phyloP scores from a whole-genome alignment of 2,329 filamentous ascomycete species.

The Xenosphaeropsis pyriputrescens region DNA sequence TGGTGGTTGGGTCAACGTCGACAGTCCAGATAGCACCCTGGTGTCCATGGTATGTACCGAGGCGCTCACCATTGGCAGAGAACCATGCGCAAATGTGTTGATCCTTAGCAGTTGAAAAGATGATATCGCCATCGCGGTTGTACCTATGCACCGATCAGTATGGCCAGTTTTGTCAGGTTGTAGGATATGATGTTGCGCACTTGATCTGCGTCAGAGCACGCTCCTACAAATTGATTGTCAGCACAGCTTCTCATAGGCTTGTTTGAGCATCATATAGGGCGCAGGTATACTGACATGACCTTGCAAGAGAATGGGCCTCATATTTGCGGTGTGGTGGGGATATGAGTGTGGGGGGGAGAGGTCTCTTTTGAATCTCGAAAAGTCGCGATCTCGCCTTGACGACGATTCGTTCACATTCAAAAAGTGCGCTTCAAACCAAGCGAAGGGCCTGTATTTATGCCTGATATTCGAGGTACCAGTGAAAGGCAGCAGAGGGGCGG shows the following conservation, averaged over 20 bases:
- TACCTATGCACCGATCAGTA: conserved; percentile 36
- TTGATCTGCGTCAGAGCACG: conserved; percentile 90
- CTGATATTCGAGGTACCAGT: too few relatives aligned
- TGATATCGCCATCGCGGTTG: conserved; percentile 88
- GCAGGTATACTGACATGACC: conserved; percentile 55
- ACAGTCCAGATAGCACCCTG: conserved; percentile 98
- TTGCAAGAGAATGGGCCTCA: conserved; percentile 93
- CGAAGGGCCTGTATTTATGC: too few relatives aligned
- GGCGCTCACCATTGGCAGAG: conserved; percentile 92
- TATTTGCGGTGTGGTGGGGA: conserved; percentile 31
- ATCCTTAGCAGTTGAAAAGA: conserved; percentile 94
- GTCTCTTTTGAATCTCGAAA: neutral
- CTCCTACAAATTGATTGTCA: conserved; percentile 36
- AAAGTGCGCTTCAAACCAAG: too few relatives aligned
- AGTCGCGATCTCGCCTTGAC: too few relatives aligned
- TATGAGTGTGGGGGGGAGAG: neutral
- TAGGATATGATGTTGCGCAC: conserved; percentile 27
- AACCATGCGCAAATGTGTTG: conserved; percentile 96
- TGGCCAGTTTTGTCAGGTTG: conserved; percentile 2
- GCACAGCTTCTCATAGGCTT: neutral
- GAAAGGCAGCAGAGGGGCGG: too few relatives aligned
- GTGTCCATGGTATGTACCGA: conserved; percentile 94
- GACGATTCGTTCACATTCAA: too few relatives aligned
- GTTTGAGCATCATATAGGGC: neutral
- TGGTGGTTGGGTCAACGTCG: conserved; percentile 85